Conservation (phyloP, 2,329 filamentous ascomycete genomes). For the Fusarium nanum region DNA sequence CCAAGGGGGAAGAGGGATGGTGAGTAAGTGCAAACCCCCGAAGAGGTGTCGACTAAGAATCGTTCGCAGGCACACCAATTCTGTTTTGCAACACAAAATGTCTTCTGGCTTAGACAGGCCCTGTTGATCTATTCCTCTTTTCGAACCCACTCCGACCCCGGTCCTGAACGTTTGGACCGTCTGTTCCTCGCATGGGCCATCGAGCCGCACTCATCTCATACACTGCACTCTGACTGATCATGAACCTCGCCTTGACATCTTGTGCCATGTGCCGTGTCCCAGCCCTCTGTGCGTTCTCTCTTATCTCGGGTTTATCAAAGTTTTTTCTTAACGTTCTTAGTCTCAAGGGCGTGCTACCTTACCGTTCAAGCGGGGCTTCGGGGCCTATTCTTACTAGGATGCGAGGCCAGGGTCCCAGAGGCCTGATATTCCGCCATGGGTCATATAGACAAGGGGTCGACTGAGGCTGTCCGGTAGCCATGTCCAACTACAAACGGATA, state of each 20-base stretch:
- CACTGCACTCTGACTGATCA: conserved; percentile 5
- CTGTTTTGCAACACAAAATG: conserved; percentile 16
- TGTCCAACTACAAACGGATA: conserved; percentile 37
- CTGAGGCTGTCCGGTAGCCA: conserved; percentile 34
- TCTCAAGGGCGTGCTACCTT: conserved; percentile 28
- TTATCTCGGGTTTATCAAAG: conserved; percentile 40
- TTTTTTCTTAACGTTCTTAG: conserved; percentile 42
- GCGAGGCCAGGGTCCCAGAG: conserved; percentile 24
- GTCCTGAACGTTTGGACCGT: conserved; percentile 24
- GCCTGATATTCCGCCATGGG: conserved; percentile 33
- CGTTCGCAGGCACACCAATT: conserved; percentile 29
- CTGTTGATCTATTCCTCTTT: conserved; percentile 44
- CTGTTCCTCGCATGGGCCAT: conserved; percentile 31
- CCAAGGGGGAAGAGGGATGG: conserved; percentile 18
- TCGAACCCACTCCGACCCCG: conserved; percentile 34
- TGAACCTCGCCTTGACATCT: conserved; percentile 32
- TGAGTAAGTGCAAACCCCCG: conserved; percentile 22
- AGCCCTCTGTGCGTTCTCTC: conserved; percentile 25
- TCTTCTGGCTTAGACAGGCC: conserved; percentile 35
- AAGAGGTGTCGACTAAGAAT: conserved; percentile 34
- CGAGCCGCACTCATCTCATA: conserved; percentile 2
- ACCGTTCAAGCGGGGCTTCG: conserved; percentile 29
- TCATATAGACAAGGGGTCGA: conserved; percentile 38
- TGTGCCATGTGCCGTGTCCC: conserved; percentile 12
- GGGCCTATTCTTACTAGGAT: conserved; percentile 20